Percentiles rank a stretch among this genome's conserved stretches.
Evolutionary conservation across 2,329 filamentous ascomycete genomes (phyloP).

Genomic region (Fulvia fulva): DNA sequence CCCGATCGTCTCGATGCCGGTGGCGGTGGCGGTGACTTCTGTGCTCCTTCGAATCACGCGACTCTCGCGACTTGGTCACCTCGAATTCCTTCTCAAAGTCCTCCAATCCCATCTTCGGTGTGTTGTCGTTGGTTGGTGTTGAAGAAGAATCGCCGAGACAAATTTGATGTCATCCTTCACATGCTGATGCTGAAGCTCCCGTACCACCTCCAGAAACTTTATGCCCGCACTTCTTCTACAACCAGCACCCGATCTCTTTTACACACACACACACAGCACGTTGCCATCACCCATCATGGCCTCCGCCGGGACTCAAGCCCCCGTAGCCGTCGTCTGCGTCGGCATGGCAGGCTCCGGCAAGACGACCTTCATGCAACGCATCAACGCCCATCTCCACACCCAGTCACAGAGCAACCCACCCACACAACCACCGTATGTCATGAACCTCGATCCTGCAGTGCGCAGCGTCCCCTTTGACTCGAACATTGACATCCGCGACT

Average conservation of each 20-base stretch:
- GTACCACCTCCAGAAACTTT: constrained; percentile 7
- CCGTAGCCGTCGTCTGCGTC: constrained; percentile 83
- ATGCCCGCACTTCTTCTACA: background rate
- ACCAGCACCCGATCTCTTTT: background rate
- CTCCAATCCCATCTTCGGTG: constrained; percentile 52
- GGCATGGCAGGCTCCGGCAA: constrained; percentile 99
- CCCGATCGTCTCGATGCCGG: constrained; percentile 44
- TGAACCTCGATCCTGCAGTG: constrained; percentile 96
- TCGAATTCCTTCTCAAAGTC: constrained; percentile 78
- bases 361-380: constrained; percentile 99
- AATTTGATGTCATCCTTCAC: constrained; percentile 9
- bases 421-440: constrained; percentile 80
- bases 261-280: background rate
- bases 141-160: background rate
- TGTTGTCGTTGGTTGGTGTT: background rate
- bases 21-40: too few relatives aligned
- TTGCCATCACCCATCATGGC: constrained; percentile 9
- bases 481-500: constrained; percentile 98
- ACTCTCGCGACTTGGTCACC: constrained; percentile 49
- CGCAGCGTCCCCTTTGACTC: constrained; percentile 88
- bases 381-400: constrained; percentile 86
- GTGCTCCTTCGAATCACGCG: constrained; percentile 59
- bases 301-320: constrained; percentile 38
- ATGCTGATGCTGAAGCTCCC: background rate
- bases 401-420: constrained; percentile 39